Conservation (phyloP, 2,329 filamentous ascomycete species). For the Chrysoporthe deuterocubensis region DNA sequence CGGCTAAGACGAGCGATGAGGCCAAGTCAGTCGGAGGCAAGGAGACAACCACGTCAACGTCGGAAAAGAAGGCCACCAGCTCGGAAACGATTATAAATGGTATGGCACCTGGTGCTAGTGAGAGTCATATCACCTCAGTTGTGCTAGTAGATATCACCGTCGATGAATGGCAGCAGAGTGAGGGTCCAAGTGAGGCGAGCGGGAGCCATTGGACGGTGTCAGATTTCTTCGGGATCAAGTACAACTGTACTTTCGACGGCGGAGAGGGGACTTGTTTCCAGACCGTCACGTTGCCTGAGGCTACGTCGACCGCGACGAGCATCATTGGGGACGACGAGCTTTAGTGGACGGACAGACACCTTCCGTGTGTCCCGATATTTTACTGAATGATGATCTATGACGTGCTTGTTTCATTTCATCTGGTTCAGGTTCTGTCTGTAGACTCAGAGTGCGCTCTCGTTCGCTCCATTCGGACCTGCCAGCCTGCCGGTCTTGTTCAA, state of each 20-base stretch:
- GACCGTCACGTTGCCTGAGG: conserved; percentile 9
- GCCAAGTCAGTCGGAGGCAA: background rate
- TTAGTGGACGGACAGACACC: background rate
- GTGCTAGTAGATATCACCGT: background rate
- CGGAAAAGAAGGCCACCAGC: background rate
- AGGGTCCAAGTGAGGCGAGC: no score
- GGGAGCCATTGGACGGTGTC: conserved; percentile 9
- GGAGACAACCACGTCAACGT: background rate
- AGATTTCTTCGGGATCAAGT: background rate
- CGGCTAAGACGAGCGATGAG: background rate
- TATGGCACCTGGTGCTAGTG: background rate
- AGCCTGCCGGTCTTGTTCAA: no score
- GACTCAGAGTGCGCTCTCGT: background rate
- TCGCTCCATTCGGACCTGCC: no score
- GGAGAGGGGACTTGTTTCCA: conserved; percentile 2
- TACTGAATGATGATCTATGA: background rate
- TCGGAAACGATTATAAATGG: background rate
- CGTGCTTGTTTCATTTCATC: background rate
- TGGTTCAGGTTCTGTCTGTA: background rate
- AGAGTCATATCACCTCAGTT: background rate
- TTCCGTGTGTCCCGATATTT: background rate
- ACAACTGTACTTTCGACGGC: conserved; percentile 5
- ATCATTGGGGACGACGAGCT: background rate
- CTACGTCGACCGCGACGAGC: background rate
- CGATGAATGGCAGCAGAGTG: background rate